Percentiles rank a stretch among this genome's conserved stretches.
Conservation (phyloP, 352 stramenopile genomes). For the Pythium myriotylum region DNA sequence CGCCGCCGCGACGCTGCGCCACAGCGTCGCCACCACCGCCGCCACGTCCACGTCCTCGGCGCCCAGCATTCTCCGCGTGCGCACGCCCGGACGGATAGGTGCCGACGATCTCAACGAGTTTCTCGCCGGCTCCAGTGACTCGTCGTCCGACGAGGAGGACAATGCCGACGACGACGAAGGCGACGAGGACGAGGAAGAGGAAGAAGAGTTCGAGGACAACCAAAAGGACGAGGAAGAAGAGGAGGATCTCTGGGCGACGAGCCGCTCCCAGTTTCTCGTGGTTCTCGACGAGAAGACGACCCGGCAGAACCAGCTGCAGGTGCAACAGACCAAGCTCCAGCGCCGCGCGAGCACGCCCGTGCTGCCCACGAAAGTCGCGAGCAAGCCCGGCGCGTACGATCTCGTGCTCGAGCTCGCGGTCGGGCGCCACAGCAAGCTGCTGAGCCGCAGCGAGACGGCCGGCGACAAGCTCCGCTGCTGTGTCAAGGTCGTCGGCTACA, state of each 20-base stretch:
- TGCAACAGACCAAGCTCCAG: constrained; percentile 1
- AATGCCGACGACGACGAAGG: constrained; percentile 1
- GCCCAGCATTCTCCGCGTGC: background rate
- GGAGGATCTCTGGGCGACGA: constrained; percentile 25
- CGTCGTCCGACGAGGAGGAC: constrained; percentile 27
- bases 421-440: constrained; percentile 51
- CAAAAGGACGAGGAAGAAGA: constrained; percentile 22
- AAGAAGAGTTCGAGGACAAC: constrained; percentile 31
- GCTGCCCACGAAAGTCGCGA: background rate
- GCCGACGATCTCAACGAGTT: constrained; percentile 6
- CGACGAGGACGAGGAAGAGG: constrained; percentile 20
- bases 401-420: constrained; percentile 66
- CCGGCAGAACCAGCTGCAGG: constrained; percentile 12
- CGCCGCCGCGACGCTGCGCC: background rate
- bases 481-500: constrained; percentile 55
- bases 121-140: constrained; percentile 5
- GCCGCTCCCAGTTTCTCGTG: constrained; percentile 5
- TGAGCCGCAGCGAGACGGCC: constrained; percentile 36
- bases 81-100: constrained; percentile 13
- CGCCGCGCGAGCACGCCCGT: background rate
- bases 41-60: constrained; percentile 6
- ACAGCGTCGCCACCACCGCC: constrained; percentile 12
- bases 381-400: constrained; percentile 21
- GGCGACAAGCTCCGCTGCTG: constrained; percentile 58
- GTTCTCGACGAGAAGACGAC: constrained; percentile 14